These are phyloP conservation scores for Talinum fruticosum DNA, from an alignment of 148 eudicot genomes.

Conservation along the genomic window DNA sequence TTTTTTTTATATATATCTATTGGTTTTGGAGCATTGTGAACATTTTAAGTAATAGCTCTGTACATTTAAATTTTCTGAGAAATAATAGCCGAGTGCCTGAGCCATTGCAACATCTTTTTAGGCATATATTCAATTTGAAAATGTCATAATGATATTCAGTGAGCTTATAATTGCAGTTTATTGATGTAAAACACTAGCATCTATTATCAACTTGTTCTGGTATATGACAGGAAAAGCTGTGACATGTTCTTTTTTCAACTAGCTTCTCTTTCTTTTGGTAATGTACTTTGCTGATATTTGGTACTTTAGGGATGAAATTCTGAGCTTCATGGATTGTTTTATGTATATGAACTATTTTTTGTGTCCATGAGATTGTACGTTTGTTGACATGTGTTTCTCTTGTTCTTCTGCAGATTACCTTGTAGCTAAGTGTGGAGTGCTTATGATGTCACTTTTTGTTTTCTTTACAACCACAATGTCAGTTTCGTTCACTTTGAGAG, in stretches of 20 bases:
- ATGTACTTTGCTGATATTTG: neutral
- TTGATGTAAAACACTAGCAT: neutral
- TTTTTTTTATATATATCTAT: too few species aligned
- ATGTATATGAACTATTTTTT: neutral
- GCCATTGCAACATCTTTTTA: neutral
- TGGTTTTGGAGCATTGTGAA: neutral
- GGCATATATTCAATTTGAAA: neutral
- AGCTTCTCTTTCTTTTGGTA: neutral
- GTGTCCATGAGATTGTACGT: neutral
- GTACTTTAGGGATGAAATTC: neutral
- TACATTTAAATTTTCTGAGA: neutral
- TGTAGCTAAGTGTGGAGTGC: conserved; percentile 94
- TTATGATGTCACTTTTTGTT: conserved; percentile 99
- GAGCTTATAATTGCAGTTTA: neutral
- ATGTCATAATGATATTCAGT: neutral
- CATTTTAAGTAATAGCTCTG: neutral
- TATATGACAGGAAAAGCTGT: too few species aligned
- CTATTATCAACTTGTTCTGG: too few species aligned
- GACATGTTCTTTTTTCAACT: neutral
- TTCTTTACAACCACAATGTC: conserved; percentile 99
- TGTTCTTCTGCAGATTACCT: conserved; percentile 74
- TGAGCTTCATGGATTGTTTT: too few species aligned
- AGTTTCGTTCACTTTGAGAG: conserved; percentile 95
- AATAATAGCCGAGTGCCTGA: neutral
- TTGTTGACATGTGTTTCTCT: conserved; percentile 8